Conservation (phyloP, 805 yeast species). For the Cyberlindnera euphorbiiphila region DNA sequence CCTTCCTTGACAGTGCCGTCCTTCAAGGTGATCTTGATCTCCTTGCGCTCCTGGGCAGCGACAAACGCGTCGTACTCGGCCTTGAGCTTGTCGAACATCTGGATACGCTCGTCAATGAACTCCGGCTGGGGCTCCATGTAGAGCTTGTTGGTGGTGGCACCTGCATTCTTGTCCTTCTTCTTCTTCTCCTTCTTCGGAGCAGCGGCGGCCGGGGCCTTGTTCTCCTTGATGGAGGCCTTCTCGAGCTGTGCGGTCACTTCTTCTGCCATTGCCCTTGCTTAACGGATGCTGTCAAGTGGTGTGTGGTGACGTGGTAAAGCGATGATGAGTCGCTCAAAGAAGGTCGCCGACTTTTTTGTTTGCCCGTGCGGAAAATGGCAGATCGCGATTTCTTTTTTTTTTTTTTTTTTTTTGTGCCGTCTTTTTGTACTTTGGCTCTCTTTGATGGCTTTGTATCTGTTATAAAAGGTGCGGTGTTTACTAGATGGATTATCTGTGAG, state of each 20-base stretch:
- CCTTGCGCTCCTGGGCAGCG: conserved; percentile 55
- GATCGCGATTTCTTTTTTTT: not conserved
- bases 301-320: conserved; percentile 2
- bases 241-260: conserved; percentile 48
- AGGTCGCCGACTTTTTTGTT: conserved; percentile 1
- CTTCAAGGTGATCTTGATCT: conserved; percentile 76
- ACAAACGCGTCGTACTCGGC: conserved; percentile 70
- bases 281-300: too few relatives aligned
- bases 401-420: not conserved
- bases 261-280: conserved; percentile 34
- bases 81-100: conserved; percentile 76
- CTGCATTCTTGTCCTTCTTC: conserved; percentile 39
- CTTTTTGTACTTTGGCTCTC: not conserved
- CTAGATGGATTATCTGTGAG: not conserved
- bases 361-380: not conserved
- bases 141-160: conserved; percentile 33
- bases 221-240: conserved; percentile 35
- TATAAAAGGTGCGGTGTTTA: too few relatives aligned
- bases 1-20: conserved; percentile 83
- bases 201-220: conserved; percentile 19
- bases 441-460: too few relatives aligned
- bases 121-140: conserved; percentile 76
- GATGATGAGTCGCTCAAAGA: conserved; percentile 2
- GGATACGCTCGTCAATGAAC: conserved; percentile 74
- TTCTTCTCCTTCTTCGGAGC: conserved; percentile 34